Evolutionary conservation across 1,139 yeast genomes (phyloP).

Genomic region (Kodamaea sp.): DNA sequence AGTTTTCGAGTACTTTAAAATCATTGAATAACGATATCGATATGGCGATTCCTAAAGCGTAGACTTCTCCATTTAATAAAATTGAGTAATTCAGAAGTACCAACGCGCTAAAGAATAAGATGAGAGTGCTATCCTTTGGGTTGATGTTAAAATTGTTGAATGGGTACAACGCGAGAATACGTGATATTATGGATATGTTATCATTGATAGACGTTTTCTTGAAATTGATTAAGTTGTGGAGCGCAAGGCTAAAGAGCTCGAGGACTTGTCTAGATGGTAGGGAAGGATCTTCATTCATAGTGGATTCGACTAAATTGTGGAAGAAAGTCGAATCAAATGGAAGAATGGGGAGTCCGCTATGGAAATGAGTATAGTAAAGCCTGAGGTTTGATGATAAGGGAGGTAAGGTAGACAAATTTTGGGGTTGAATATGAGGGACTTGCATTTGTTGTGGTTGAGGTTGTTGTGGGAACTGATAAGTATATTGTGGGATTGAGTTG

Average conservation of each 20-base stretch:
- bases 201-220: constrained; percentile 32
- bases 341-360: constrained; percentile 56
- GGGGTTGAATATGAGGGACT: neutral
- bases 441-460: neutral
- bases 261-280: constrained; percentile 27
- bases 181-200: constrained; percentile 39
- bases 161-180: constrained; percentile 48
- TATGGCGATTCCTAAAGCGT: constrained; percentile 55
- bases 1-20: constrained; percentile 49
- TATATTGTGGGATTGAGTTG: neutral
- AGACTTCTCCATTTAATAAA: constrained; percentile 57
- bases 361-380: constrained; percentile 55
- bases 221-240: constrained; percentile 48
- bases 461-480: neutral
- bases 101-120: constrained; percentile 47
- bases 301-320: constrained; percentile 19
- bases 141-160: constrained; percentile 24
- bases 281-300: constrained; percentile 4
- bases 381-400: constrained; percentile 20
- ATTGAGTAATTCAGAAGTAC: constrained; percentile 57
- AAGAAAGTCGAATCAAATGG: constrained; percentile 48
- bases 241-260: constrained; percentile 52
- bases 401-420: constrained; percentile 13
- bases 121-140: constrained; percentile 33
- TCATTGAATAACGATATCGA: constrained; percentile 61